Conservation (phyloP, 1,139 yeast genomes). For the Yamadazyma spencermartinsiae region DNA sequence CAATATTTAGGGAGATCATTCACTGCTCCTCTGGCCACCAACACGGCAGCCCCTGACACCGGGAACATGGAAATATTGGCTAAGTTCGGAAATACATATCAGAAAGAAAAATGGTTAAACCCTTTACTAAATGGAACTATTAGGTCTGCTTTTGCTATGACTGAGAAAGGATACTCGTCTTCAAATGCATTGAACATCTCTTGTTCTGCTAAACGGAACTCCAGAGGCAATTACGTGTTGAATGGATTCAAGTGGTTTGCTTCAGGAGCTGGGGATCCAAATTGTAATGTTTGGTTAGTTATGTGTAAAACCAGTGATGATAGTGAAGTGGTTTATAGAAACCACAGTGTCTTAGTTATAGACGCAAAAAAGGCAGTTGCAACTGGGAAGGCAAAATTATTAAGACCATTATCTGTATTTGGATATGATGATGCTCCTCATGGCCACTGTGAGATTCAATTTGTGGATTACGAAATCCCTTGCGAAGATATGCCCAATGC, state of each 20-base stretch:
- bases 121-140: slow-evolving; percentile 62
- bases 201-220: slow-evolving; percentile 45
- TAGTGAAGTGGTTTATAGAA: slow-evolving; percentile 39
- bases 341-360: slow-evolving; percentile 61
- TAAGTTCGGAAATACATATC: slow-evolving; percentile 54
- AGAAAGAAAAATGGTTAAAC: slow-evolving; percentile 53
- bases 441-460: slow-evolving; percentile 67
- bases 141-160: slow-evolving; percentile 70
- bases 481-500: slow-evolving; percentile 35
- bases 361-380: slow-evolving; percentile 54
- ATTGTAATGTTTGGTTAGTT: slow-evolving; percentile 61
- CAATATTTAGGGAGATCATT: slow-evolving; percentile 61
- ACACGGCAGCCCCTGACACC: slow-evolving; percentile 71
- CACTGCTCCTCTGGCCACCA: slow-evolving; percentile 64
- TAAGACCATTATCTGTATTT: slow-evolving; percentile 58
- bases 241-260: slow-evolving; percentile 78
- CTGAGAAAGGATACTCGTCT: slow-evolving; percentile 65
- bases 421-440: slow-evolving; percentile 77
- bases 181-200: slow-evolving; percentile 70
- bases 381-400: slow-evolving; percentile 51
- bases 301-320: slow-evolving; percentile 60
- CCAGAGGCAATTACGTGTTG: slow-evolving; percentile 51
- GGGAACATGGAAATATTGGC: slow-evolving; percentile 74
- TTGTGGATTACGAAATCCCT: slow-evolving; percentile 53
- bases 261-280: slow-evolving; percentile 74